A percentile compares a stretch with the other conserved stretches of the same genome.
Conservation (phyloP, 208 protist genomes). For the Leishmania turanica region DNA sequence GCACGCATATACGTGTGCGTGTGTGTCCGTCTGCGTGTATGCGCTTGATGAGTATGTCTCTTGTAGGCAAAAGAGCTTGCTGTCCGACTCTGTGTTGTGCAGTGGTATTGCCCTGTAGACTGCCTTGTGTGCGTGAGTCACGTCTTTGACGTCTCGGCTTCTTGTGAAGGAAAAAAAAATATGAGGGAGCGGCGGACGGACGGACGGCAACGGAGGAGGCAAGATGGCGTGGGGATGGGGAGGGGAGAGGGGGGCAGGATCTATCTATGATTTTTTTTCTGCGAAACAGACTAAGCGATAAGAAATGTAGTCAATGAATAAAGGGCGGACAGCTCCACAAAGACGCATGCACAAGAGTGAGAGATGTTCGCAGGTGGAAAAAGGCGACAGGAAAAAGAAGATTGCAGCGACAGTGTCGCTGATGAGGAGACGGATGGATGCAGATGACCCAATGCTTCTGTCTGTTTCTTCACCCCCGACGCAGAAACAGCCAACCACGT, state of each 20-base stretch:
- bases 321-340: no score
- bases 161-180: conserved; percentile 9
- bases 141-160: neutral
- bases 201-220: neutral
- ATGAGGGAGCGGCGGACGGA: neutral
- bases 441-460: neutral
- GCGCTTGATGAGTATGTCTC: neutral
- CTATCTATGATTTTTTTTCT: neutral
- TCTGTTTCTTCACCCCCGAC: neutral
- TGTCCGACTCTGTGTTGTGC: neutral
- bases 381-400: no score
- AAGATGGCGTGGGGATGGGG: conserved; percentile 1
- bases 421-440: neutral
- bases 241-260: neutral
- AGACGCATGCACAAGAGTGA: no score
- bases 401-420: no score
- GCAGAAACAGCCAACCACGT: neutral
- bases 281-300: no score
- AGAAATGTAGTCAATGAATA: no score
- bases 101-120: neutral
- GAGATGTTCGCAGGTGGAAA: no score
- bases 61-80: neutral
- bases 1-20: neutral
- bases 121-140: neutral
- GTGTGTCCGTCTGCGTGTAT: neutral